A percentile compares a stretch with the other conserved stretches of the same genome.
Evolutionary conservation across 2,329 filamentous ascomycete genomes (phyloP).

Genomic region (Diaporthe sp.): DNA sequence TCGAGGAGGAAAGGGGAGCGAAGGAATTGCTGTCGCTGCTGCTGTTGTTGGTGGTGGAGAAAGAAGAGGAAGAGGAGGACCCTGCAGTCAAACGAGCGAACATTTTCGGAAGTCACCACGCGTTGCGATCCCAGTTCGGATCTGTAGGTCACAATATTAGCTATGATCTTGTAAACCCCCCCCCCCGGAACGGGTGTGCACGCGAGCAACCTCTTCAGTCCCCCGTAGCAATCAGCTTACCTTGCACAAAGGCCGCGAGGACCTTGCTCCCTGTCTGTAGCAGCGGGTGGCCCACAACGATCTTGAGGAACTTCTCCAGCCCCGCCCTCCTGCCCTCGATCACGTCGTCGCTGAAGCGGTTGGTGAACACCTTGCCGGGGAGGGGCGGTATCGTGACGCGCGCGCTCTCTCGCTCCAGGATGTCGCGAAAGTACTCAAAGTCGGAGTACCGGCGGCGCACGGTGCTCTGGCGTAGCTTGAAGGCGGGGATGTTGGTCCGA

Average conservation of each 20-base stretch:
- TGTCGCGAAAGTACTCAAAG: constrained; percentile 99
- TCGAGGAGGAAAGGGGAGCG: constrained; percentile 23
- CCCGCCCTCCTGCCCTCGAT: constrained; percentile 95
- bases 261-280: constrained; percentile 98
- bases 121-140: constrained; percentile 91
- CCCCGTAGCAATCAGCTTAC: constrained; percentile 64
- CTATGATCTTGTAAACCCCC: background rate
- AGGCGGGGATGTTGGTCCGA: constrained; percentile 98
- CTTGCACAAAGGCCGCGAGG: constrained; percentile 95
- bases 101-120: constrained; percentile 73
- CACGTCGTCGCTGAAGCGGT: constrained; percentile 97
- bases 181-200: no score
- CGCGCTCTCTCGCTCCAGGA: constrained; percentile 94
- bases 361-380: constrained; percentile 97
- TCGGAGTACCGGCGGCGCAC: constrained; percentile 96
- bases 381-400: constrained; percentile 95
- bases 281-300: constrained; percentile 95
- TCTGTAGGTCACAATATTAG: constrained; percentile 61
- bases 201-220: background rate
- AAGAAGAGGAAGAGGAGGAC: constrained; percentile 38
- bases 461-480: constrained; percentile 90
- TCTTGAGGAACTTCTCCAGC: constrained; percentile 95
- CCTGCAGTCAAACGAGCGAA: constrained; percentile 49
- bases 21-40: constrained; percentile 42
- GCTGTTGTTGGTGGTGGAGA: constrained; percentile 22